These are phyloP conservation scores for Pythium volutum DNA, from an alignment of 352 stramenopile species.

Conservation along the genomic window DNA sequence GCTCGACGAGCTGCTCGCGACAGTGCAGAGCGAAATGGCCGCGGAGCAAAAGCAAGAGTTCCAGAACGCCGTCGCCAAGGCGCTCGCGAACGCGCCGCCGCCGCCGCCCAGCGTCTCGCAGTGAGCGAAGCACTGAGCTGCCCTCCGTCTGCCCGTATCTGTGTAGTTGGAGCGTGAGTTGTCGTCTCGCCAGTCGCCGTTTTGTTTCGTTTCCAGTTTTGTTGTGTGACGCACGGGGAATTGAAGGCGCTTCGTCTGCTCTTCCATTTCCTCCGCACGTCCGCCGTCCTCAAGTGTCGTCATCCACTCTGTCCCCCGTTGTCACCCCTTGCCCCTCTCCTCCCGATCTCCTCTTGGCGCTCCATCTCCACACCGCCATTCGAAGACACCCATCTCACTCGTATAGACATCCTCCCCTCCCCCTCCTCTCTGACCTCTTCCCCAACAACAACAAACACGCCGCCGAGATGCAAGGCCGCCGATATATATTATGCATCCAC, in stretches of 20 bases:
- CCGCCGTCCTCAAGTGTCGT: neutral
- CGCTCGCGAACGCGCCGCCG: constrained; percentile 8
- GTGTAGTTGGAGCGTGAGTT: neutral
- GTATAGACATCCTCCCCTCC: neutral
- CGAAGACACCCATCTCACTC: neutral
- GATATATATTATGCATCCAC: neutral
- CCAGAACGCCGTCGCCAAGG: constrained; percentile 25
- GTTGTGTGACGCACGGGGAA: neutral
- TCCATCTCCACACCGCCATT: neutral
- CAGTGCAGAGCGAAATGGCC: constrained; percentile 65
- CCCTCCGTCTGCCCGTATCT: neutral
- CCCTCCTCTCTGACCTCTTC: neutral
- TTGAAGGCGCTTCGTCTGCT: constrained; percentile 5
- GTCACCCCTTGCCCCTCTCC: neutral
- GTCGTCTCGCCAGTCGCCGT: neutral
- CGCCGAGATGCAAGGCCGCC: neutral
- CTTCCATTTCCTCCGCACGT: neutral
- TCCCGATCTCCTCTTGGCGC: neutral
- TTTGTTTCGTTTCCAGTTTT: no score
- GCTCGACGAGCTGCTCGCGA: constrained; percentile 50
- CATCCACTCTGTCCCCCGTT: neutral
- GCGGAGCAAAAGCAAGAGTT: constrained; percentile 51
- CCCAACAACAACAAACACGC: neutral
- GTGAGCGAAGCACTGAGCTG: neutral
- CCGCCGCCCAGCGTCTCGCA: constrained; percentile 18